These are phyloP conservation scores for Leccinum subgranulosum DNA, from an alignment of 768 basidiomycete genomes.

Conservation along the genomic window DNA sequence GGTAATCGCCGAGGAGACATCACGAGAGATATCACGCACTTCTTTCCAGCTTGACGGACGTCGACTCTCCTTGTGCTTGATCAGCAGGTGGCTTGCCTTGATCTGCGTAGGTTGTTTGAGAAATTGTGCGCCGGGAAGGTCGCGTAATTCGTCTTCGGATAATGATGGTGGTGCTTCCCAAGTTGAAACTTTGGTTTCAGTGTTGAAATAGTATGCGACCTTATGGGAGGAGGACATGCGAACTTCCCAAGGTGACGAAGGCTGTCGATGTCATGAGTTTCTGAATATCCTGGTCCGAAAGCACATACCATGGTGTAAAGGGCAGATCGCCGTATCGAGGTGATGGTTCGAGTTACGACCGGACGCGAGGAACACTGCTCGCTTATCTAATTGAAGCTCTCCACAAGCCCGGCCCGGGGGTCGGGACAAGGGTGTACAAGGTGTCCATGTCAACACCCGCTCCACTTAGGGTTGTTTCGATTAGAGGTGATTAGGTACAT, in stretches of 20 bases:
- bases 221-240: slow-evolving; percentile 76
- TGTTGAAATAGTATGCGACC: slow-evolving; percentile 88
- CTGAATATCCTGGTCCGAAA: not conserved
- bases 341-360: not conserved
- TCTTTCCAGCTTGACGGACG: slow-evolving; percentile 84
- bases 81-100: slow-evolving; percentile 91
- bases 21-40: slow-evolving; percentile 38
- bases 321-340: slow-evolving; percentile 9
- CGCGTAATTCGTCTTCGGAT: slow-evolving; percentile 53
- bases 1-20: not conserved
- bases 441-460: not conserved
- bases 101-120: slow-evolving; percentile 54
- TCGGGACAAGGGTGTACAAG: no score
- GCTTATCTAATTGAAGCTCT: slow-evolving; percentile 15
- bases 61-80: slow-evolving; percentile 84
- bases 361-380: not conserved
- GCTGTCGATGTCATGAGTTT: slow-evolving; percentile 18
- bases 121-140: slow-evolving; percentile 68
- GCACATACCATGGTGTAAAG: slow-evolving; percentile 23
- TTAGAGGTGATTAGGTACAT: slow-evolving; percentile 22
- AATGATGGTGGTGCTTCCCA: slow-evolving; percentile 70
- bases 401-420: not conserved
- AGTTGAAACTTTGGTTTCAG: slow-evolving; percentile 59
- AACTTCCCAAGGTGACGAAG: slow-evolving; percentile 66
- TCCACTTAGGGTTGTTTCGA: not conserved